These are phyloP conservation scores for Phytophthora sojae DNA, from an alignment of 352 stramenopile genomes.

Conservation along the genomic window DNA sequence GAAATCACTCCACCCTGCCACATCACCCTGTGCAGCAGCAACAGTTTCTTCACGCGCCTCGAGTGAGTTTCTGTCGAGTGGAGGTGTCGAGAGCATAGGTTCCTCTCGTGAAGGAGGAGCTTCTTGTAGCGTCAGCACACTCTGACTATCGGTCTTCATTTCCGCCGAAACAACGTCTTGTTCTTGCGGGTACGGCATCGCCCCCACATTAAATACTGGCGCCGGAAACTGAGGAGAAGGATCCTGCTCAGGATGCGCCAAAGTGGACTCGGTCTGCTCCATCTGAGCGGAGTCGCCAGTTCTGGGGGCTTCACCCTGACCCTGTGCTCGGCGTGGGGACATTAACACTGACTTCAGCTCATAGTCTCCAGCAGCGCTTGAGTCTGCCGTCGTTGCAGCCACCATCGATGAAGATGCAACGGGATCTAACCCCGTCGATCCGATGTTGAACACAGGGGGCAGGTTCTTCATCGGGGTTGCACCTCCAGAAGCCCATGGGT, in stretches of 20 bases:
- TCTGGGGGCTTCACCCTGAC: constrained; percentile 15
- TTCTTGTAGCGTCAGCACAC: constrained; percentile 20
- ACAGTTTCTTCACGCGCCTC: constrained; percentile 7
- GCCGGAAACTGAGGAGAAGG: constrained; percentile 25
- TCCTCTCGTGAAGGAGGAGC: constrained; percentile 20
- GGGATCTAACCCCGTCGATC: constrained; percentile 36
- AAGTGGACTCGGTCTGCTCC: constrained; percentile 12
- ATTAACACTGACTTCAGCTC: constrained; percentile 47
- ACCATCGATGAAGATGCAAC: constrained; percentile 27
- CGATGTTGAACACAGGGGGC: constrained; percentile 44
- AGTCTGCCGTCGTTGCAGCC: neutral
- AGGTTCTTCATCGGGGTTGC: constrained; percentile 46
- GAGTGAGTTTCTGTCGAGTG: neutral
- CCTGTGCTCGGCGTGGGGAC: constrained; percentile 33
- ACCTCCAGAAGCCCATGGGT: constrained; percentile 51
- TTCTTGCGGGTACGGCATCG: constrained; percentile 21
- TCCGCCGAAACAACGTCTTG: constrained; percentile 11
- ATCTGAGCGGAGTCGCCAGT: constrained; percentile 1
- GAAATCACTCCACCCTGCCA: constrained; percentile 3
- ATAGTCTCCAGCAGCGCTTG: constrained; percentile 33
- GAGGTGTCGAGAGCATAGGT: constrained; percentile 12
- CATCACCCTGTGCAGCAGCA: constrained; percentile 1
- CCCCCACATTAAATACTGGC: constrained; percentile 29
- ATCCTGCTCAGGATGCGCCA: constrained; percentile 1
- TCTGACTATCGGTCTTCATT: constrained; percentile 10